Base-by-base conservation (phyloP, 2,329 filamentous ascomycete genomes). In the Talaromyces verruculosus region DNA sequence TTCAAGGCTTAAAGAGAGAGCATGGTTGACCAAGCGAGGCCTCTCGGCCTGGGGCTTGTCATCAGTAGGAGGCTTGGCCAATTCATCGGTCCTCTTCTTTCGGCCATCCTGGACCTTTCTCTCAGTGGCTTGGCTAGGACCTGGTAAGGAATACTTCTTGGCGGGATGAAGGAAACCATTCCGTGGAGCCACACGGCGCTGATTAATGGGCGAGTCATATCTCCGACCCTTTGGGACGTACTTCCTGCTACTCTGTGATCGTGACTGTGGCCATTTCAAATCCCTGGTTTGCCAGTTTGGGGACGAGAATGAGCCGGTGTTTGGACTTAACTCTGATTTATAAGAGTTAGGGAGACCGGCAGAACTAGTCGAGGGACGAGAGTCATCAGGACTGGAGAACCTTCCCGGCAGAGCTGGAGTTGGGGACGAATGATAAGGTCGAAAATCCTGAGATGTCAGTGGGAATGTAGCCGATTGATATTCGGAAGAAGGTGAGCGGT, bases 1-100 rank as follows among this genome's bases (percentile, higher is more conserved):
- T 6, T 67, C 65, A 57, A 71, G 70, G 15, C 64, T 73, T 58
- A 72, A 70, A 49, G 73, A 71, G 8, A 75, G 65, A 19, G 75
- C 72, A n/a, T 69, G 68, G 49, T 69, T 67, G 57, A 72, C 72
- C 51, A 70, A 67, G 17, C 68, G 65, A 33, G 72, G 64, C 17
- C 68, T 67, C 43, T 65, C 68, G 65, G 65, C 71, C 59, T 67
- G 70, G 72, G 51, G 8, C 15, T 22, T 57, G 5, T 22, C 53
- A 57, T 57, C 8, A 39, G 5, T 17, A 13, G n/a, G 8, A n/a
- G 10, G 53, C 33, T 11, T 19, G 25, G 35, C 25, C 1, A 10
- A 17, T 7, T 33, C 25, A 33, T 55, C 47, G 7, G 35, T 6
- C 11, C 13, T 58, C 25, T 41, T 53, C 22, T 41, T 62, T 1